Base-by-base conservation (phyloP, 257 asterid species). In the Pogostemon cablin region DNA sequence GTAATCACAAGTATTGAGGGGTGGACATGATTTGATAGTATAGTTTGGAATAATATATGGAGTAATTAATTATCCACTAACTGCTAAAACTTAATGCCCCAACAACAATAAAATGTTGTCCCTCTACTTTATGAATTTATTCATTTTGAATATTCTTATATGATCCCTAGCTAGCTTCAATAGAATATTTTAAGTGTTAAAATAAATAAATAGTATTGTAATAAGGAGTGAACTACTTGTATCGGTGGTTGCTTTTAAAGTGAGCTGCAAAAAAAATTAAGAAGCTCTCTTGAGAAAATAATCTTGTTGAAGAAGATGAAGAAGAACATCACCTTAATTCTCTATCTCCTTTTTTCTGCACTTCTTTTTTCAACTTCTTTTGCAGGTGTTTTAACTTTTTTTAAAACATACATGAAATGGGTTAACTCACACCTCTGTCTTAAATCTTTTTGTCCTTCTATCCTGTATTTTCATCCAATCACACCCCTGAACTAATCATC, bases 21-120 rank as follows among this genome's bases (percentile, higher is more conserved):
- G 7, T 35, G 66, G 72, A 71, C 42, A 75, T 60, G 69, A 69
- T 65, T 65, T 73, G 73, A 75, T n/a, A 59, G 6, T 8, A 50
- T 77, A 40, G 8, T 43, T 11, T 11, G 6, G 38, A 9, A 0
- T 58, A n/a, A 4, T 50, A 2, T 4, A 67, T 68, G 59, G 15
- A 66, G 67, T 46, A 61, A 57, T 15, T 15, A 15, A 15, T 15
- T 74, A 73, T 74, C 89, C 89, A 86, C 96, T 83, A 79, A 82
- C 84, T 71, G 65, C 74, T 79, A 74, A 85, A 86, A 89, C 90
- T 86, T 87, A 82, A 87, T 86, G 90, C 87, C 80, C 86, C 90
- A 86, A 82, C 90, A 86, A 89, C 84, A 81, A 86, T 67, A 87
- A 84, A 80, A 88, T 81, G 84, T 73, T 80, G 83, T 60, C 78